Evolutionary conservation across 208 protist genomes (phyloP), one percentile per base, ranked within the genome.

Genomic region (Trypanosoma brucei): DNA sequence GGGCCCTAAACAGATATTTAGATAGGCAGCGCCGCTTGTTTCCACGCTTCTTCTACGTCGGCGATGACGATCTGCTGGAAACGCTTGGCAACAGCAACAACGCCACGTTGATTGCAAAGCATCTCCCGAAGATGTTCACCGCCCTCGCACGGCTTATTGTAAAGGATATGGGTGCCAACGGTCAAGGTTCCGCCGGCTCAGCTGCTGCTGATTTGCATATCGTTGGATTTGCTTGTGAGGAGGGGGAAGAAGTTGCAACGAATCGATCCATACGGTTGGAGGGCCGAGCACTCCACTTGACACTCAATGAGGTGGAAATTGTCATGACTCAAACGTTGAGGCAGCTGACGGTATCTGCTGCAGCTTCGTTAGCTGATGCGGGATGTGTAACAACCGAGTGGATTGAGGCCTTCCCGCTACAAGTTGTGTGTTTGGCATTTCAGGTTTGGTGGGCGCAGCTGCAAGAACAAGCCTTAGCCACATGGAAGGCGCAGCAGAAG

Each of bases 11-110:
- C 40, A 88, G 94, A 53, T 99, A 99, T 72, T 83, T 99, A 2
- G 98, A 99, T 73, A 81, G 80, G 8, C 97, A 99, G 83, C 91
- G 98, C 39, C 58, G 80, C 4, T 76, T 86, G 58, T 99, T 99
- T 75, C 96, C 98, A 1, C 94, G 98, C 60, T 99, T 99, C 86
- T 99, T 99, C 78, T 99, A 99, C 74, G 91, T 99, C 44, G 98
- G 98, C 38, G 99, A 99, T 86, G 98, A 99, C 74, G 99, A 99
- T 77, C 78, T 99, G 59, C 86, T 99, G 2, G 98, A 99, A 74
- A 99, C 99, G 48, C 94, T 99, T 65, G 98, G 97, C 65, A 99
- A 99, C 76, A 94, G 84, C 76, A 97, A 93, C 56, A 94, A 98
- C 62, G 80, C 79, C 3, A 55, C 72, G 52, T 92, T 97, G 68